Evolutionary conservation across 805 yeast species (phyloP).

Genomic region (Lipomyces yamadae): DNA sequence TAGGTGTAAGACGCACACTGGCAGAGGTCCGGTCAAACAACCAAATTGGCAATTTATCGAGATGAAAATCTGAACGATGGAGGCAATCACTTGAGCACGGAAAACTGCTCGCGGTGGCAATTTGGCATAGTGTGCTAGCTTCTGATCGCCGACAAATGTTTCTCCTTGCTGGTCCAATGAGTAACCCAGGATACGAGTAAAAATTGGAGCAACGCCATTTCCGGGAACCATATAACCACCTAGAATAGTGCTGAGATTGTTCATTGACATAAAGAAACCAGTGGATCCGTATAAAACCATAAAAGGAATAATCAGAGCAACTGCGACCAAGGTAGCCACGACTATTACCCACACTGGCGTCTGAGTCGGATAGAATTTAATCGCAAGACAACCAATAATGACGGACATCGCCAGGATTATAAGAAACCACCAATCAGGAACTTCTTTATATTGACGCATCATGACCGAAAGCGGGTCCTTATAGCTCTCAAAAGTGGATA

Average conservation of each 20-base stretch:
- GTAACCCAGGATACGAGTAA: constrained; percentile 63
- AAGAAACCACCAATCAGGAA: constrained; percentile 67
- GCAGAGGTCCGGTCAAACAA: too few relatives aligned
- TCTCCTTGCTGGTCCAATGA: constrained; percentile 60
- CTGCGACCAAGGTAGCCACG: constrained; percentile 59
- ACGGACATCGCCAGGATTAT: constrained; percentile 56
- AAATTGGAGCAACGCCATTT: constrained; percentile 63
- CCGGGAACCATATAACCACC: constrained; percentile 69
- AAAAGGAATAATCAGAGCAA: constrained; percentile 62
- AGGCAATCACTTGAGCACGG: constrained; percentile 54
- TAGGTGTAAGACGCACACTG: too few relatives aligned
- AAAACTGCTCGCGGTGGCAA: constrained; percentile 65
- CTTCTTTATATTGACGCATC: constrained; percentile 61
- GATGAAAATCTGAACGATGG: constrained; percentile 51
- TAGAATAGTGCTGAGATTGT: constrained; percentile 64
- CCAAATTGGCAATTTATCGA: too few relatives aligned
- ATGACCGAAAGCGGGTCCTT: constrained; percentile 41
- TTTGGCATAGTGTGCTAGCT: constrained; percentile 66
- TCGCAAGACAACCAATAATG: constrained; percentile 49
- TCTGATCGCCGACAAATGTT: constrained; percentile 59
- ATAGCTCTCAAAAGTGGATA: constrained; percentile 67
- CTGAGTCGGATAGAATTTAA: constrained; percentile 49
- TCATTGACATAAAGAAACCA: constrained; percentile 61
- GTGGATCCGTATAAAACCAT: constrained; percentile 67
- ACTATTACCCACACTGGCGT: constrained; percentile 60